Evolutionary conservation across 768 basidiomycete species (phyloP).

Genomic region (Termitomyces sp.): DNA sequence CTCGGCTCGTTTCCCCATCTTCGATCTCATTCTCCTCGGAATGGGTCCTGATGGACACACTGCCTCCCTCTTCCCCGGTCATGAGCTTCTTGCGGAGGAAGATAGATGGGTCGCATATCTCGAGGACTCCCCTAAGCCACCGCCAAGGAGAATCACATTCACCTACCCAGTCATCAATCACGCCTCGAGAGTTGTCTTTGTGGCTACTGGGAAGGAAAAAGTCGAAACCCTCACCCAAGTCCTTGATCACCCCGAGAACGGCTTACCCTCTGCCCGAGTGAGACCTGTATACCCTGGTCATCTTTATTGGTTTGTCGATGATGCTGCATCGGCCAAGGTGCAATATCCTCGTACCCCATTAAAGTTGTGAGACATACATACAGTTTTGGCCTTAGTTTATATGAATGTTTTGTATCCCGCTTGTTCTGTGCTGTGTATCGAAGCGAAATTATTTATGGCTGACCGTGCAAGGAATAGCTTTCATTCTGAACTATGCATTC

Average conservation of each 20-base stretch:
- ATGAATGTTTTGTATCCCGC: slow-evolving; percentile 1
- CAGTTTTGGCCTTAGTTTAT: slow-evolving; percentile 1
- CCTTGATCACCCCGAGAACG: slow-evolving; percentile 77
- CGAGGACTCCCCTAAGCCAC: slow-evolving; percentile 93
- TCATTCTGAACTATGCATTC: too few species aligned
- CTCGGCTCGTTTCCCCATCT: slow-evolving; percentile 93
- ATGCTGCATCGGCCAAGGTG: slow-evolving; percentile 69
- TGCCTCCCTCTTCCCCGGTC: slow-evolving; percentile 95
- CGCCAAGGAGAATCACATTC: slow-evolving; percentile 84
- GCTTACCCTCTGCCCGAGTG: slow-evolving; percentile 82
- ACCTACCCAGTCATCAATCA: slow-evolving; percentile 92
- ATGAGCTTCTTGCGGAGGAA: slow-evolving; percentile 75
- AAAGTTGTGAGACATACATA: slow-evolving; percentile 38
- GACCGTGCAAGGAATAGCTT: background rate
- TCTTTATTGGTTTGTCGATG: slow-evolving; percentile 94
- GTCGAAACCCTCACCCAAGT: slow-evolving; percentile 66
- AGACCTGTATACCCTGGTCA: slow-evolving; percentile 76
- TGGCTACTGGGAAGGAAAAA: slow-evolving; percentile 82
- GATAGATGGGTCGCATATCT: slow-evolving; percentile 95
- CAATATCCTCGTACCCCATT: slow-evolving; percentile 54
- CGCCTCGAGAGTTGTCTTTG: slow-evolving; percentile 84
- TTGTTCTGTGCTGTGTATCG: background rate
- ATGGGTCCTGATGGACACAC: slow-evolving; percentile 99
- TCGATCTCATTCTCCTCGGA: slow-evolving; percentile 95
- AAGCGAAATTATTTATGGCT: background rate